A percentile compares a stretch with the other conserved stretches of the same genome.
These are phyloP conservation scores for Trametes sanguinea DNA, from an alignment of 768 basidiomycete species.

Conservation along the genomic window DNA sequence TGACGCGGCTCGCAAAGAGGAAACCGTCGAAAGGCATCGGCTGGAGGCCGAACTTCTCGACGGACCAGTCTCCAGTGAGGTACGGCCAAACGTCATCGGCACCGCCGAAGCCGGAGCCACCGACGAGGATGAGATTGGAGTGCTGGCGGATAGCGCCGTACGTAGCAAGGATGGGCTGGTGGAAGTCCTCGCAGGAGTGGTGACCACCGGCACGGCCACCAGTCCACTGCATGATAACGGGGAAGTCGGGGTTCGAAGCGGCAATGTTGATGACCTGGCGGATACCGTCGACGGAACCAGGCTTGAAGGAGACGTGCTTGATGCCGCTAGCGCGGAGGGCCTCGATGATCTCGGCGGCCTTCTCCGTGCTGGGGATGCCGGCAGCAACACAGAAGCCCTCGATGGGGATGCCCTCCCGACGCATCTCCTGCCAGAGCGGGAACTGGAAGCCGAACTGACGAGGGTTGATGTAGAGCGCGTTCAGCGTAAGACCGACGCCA, in stretches of 20 bases:
- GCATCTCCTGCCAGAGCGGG: conserved; percentile 98
- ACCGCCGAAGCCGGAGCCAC: conserved; percentile 94
- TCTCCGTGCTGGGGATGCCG: conserved; percentile 95
- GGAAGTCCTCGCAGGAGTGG: conserved; percentile 98
- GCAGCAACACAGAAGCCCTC: conserved; percentile 99
- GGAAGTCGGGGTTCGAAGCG: conserved; percentile 90
- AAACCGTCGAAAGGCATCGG: conserved; percentile 99
- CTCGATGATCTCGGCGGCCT: conserved; percentile 93
- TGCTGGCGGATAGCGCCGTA: conserved; percentile 90
- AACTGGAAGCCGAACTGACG: conserved; percentile 97
- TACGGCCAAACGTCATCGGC: conserved; percentile 97
- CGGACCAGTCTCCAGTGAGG: conserved; percentile 94
- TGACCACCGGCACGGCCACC: conserved; percentile 99
- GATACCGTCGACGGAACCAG: conserved; percentile 96
- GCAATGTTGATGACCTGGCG: conserved; percentile 97
- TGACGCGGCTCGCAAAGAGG: conserved; percentile 93
- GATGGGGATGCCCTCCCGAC: conserved; percentile 89
- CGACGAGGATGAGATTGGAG: conserved; percentile 85
- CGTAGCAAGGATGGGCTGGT: conserved; percentile 89
- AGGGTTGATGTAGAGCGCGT: conserved; percentile 97
- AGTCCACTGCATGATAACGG: conserved; percentile 98
- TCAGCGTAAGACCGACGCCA: conserved; percentile 91
- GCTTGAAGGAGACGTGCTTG: conserved; percentile 97
- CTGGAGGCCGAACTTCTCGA: conserved; percentile 75
- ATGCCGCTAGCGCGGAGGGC: conserved; percentile 83